phyloP scores from a whole-genome alignment of 768 basidiomycete species.

The Leucocoprinus birnbaumii region DNA sequence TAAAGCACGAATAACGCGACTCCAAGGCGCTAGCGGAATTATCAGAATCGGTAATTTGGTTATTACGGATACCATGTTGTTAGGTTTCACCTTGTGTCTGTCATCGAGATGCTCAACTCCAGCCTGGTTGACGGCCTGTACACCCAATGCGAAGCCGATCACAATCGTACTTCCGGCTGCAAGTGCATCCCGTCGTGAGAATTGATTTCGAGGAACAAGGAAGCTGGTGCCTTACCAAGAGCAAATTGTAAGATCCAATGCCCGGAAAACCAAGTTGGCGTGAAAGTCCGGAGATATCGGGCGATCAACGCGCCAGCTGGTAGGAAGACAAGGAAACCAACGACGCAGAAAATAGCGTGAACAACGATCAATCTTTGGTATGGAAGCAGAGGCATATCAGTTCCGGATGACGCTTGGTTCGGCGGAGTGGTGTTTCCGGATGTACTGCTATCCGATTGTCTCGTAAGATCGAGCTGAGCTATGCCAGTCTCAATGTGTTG shows the following conservation, averaged over 20 bases:
- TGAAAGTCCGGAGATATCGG: conserved; percentile 50
- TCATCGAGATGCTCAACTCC: conserved; percentile 37
- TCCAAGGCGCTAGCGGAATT: conserved; percentile 40
- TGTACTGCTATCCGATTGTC: conserved; percentile 22
- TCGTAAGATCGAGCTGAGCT: conserved; percentile 45
- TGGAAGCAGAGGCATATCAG: conserved; percentile 36
- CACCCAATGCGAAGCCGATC: conserved; percentile 41
- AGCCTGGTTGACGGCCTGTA: conserved; percentile 32
- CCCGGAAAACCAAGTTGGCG: conserved; percentile 46
- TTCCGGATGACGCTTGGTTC: background rate
- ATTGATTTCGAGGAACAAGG: background rate
- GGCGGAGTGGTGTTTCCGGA: conserved; percentile 11
- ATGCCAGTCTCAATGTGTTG: conserved; percentile 47
- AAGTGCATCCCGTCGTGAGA: background rate
- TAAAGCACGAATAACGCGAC: conserved; percentile 48
- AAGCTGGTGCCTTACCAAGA: conserved; percentile 30
- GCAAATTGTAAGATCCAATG: conserved; percentile 51
- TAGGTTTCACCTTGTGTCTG: conserved; percentile 41
- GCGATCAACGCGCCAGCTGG: conserved; percentile 52
- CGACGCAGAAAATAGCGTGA: conserved; percentile 47
- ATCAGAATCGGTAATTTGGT: background rate
- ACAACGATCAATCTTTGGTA: conserved; percentile 51
- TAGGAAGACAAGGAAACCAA: conserved; percentile 52
- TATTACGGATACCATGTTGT: background rate
- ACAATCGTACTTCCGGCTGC: conserved; percentile 43